Evolutionary conservation across 2,329 filamentous ascomycete species (phyloP), one percentile per base, ranked within the genome.

Genomic region (Magnaporthales sp.): DNA sequence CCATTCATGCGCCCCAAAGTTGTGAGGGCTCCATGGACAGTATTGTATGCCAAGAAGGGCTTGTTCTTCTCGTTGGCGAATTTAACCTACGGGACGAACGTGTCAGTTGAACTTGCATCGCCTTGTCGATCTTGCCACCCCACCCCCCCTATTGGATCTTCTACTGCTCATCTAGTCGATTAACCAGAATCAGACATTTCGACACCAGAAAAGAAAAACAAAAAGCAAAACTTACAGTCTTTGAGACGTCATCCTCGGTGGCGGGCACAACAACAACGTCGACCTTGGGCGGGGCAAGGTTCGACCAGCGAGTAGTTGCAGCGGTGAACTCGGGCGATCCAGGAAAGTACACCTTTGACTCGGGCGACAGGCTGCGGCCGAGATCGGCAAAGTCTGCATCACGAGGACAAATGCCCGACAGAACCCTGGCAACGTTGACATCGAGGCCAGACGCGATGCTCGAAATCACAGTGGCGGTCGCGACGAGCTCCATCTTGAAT

Each of bases 41-140:
- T 81, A 70, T 83, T 84, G 71, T 77, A 80, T 0, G 83, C 80
- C 2, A 87, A 78, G 68, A 87, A 85, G 0, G 84, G 82, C 2
- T 84, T 67, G 1, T 76, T 70, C 62, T 78, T 73, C 51, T 76
- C 70, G 69, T 81, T 83, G 58, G 84, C 83, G 67, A 77, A 85
- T 72, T 77, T 76, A 58, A 84, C 83, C 61, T 63, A n/a, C 11
- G 15, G 27, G 19, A n/a, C 15, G 9, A 31, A 62, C 29, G 9
- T 31, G 27, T 31, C 10, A 46, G 38, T 46, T 19, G 15, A 46
- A 19, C 38, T 46, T 46, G 38, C 38, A 46, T 46, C 19, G 38
- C 15, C 5, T n/a, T 5, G 38, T n/a, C 19, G 13, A 19, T 15
- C 32, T 15, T 38, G 13, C 19, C 32, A 31, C 11, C 4, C 32